phyloP scores from a whole-genome alignment of 129 eudicot species.

The Artemisia tridentata region DNA sequence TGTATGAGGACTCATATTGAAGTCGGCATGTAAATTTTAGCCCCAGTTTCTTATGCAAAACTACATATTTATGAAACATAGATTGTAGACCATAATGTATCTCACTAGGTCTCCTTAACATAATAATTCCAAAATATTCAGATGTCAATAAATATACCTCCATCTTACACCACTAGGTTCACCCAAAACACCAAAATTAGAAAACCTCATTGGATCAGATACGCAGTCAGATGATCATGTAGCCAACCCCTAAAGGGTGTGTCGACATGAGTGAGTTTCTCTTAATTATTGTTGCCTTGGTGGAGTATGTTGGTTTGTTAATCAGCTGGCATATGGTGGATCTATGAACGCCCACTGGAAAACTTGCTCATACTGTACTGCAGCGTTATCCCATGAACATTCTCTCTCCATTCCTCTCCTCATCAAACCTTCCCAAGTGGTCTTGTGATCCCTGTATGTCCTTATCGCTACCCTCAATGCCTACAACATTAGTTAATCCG shows the following conservation, averaged over 20 bases:
- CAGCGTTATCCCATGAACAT: conserved; percentile 75
- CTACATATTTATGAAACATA: not conserved
- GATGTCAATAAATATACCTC: too few relatives aligned
- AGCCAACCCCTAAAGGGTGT: not conserved
- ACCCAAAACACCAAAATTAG: not conserved
- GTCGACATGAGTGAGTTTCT: not conserved
- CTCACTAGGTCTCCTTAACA: not conserved
- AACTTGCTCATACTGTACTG: conserved; percentile 73
- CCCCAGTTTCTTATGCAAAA: not conserved
- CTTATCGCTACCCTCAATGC: conserved; percentile 45
- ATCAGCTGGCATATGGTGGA: conserved; percentile 65
- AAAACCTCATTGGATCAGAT: not conserved
- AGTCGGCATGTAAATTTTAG: not conserved
- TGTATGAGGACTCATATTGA: not conserved
- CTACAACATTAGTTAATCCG: conserved; percentile 28
- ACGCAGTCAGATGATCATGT: not conserved
- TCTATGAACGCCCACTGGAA: conserved; percentile 76
- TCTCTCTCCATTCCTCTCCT: conserved; percentile 84
- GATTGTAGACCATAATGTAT: not conserved
- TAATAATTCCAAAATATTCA: not conserved
- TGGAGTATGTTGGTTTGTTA: not conserved
- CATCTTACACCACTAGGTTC: not conserved
- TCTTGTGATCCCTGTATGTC: conserved; percentile 67
- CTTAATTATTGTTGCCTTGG: not conserved
- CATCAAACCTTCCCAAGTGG: conserved; percentile 81